Evolutionary conservation across 345 rosid genomes (phyloP), one percentile per base, ranked within the genome.

Genomic region (Eucalyptus victrix): DNA sequence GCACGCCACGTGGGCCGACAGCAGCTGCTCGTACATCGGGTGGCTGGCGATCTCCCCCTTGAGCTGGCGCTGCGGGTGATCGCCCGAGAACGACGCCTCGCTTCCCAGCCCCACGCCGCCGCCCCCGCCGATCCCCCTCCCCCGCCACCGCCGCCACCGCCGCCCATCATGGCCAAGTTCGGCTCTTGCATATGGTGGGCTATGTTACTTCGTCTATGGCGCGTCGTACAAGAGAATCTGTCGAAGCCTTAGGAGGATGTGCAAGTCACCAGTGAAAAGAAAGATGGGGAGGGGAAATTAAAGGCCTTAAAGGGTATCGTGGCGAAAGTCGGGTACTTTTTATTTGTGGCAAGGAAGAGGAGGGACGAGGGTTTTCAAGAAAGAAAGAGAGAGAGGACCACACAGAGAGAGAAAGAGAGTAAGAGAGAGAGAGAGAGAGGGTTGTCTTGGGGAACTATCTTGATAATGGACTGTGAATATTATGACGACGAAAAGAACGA

Each of bases 1-100:
- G 91, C 99, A 97, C 13, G 99, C 93, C 76, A 97, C 98, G 90
- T 97, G 99, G 18, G 99, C 99, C 9, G 98, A 89, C 44, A 97
- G 88, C 28, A 97, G 92, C 93, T 97, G 98, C 62, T 97, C 99
- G 89, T 94, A 97, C 88, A 97, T 90, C 54, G 99, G 99, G 91
- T 97, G 98, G 45, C 92, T 91, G 34, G 95, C 98, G 90, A 97
- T 95, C 94, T 97, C 99, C 76, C 96, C 95, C 96, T 95, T 97
- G 51, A 96, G 92, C 62, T 94, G 97, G 56, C 94, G 94, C 62
- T 87, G 93, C 86, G 91, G 96, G 49, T 86, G 86, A 49, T 95
- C 97, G 30, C 90, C 95, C 58, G 92, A 89, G 69, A 93, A 90
- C 34, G 94, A 92, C 34, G 92, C 92, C 85, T 94, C 97, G 23